These are phyloP conservation scores for Polygonum maritimum DNA, from an alignment of 148 eudicot species.

Conservation along the genomic window DNA sequence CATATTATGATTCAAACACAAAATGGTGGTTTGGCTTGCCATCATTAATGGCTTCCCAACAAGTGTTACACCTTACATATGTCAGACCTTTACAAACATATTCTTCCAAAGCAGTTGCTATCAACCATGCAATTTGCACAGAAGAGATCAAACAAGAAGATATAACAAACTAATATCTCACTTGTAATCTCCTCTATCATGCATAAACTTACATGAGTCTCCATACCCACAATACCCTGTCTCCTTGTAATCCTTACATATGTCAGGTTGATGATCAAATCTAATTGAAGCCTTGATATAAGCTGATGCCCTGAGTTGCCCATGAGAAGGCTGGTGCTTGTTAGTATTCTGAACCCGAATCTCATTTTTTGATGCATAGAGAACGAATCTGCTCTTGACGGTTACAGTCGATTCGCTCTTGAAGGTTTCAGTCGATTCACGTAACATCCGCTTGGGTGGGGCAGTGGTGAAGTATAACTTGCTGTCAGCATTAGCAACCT, in stretches of 20 bases:
- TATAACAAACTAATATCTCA: background rate
- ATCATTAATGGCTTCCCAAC: no score
- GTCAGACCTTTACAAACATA: no score
- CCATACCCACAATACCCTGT: slow-evolving; percentile 99
- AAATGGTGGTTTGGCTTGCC: no score
- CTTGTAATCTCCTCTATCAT: slow-evolving; percentile 93
- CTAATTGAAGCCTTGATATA: slow-evolving; percentile 85
- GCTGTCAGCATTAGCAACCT: slow-evolving; percentile 32
- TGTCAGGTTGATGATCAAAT: slow-evolving; percentile 94
- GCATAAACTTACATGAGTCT: slow-evolving; percentile 95
- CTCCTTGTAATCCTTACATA: slow-evolving; percentile 90
- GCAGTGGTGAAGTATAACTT: slow-evolving; percentile 59
- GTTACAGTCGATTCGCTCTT: background rate
- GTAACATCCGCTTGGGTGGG: slow-evolving; percentile 24
- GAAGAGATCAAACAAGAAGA: background rate
- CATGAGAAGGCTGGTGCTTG: slow-evolving; percentile 88
- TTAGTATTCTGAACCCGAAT: slow-evolving; percentile 73
- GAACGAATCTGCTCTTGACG: slow-evolving; percentile 27
- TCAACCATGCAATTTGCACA: background rate
- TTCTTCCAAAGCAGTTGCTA: no score
- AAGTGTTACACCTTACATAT: no score
- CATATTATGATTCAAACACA: no score
- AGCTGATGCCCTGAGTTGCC: slow-evolving; percentile 92
- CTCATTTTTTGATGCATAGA: slow-evolving; percentile 65
- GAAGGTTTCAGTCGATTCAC: slow-evolving; percentile 30